A percentile compares a stretch with the other conserved stretches of the same genome.
phyloP scores from a whole-genome alignment of 116 monocot genomes.

The Zostera marina region DNA sequence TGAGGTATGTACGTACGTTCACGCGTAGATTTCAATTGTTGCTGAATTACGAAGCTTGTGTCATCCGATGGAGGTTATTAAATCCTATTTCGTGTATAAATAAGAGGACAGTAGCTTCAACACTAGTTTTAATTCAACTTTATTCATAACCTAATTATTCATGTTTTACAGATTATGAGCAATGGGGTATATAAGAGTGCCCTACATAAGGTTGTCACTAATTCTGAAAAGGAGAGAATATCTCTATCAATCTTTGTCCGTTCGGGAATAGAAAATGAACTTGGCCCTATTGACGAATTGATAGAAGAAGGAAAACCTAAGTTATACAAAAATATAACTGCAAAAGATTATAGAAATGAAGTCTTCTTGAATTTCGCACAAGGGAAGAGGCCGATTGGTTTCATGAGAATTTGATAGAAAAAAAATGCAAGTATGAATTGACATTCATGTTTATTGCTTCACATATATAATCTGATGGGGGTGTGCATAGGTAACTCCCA shows the following conservation, averaged over 20 bases:
- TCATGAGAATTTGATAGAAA: neutral
- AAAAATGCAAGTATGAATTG: no score
- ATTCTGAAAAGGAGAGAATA: slow-evolving; percentile 22
- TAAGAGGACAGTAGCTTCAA: no score
- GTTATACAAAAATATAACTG: slow-evolving; percentile 15
- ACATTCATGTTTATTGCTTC: no score
- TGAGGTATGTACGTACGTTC: slow-evolving; percentile 45
- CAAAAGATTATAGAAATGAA: slow-evolving; percentile 13
- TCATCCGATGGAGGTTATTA: no score
- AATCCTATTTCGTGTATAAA: no score
- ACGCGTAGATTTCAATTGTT: no score
- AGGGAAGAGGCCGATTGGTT: slow-evolving; percentile 16
- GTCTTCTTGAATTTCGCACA: slow-evolving; percentile 6
- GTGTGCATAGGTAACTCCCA: no score
- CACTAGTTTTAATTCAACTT: no score
- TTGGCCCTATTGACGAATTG: slow-evolving; percentile 17
- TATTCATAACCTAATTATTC: no score
- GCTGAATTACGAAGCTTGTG: no score
- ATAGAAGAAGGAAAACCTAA: slow-evolving; percentile 18
- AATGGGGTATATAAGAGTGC: slow-evolving; percentile 35
- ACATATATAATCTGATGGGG: no score
- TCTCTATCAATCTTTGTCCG: slow-evolving; percentile 25
- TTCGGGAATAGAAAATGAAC: slow-evolving; percentile 8
- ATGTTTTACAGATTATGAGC: slow-evolving; percentile 31
- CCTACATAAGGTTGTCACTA: slow-evolving; percentile 30